These are phyloP conservation scores for Clonostachys rosea DNA, from an alignment of 2,329 filamentous ascomycete species.

Conservation along the genomic window DNA sequence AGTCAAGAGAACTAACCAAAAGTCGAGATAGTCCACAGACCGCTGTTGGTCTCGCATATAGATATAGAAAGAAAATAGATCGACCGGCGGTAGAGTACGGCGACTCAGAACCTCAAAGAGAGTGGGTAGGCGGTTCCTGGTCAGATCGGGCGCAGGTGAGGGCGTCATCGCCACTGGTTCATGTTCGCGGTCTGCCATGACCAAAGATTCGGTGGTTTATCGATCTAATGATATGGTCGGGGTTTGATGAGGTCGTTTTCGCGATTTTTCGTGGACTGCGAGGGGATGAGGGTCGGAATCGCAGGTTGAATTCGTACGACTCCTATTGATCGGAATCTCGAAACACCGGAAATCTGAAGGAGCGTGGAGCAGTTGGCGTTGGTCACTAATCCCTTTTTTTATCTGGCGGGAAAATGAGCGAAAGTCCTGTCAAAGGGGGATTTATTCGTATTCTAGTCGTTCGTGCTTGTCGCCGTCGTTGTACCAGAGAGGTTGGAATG, in stretches of 20 bases:
- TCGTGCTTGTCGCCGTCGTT: no score
- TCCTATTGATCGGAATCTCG: no score
- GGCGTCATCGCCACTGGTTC: constrained; percentile 25
- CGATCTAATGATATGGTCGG: not conserved
- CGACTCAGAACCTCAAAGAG: constrained; percentile 94
- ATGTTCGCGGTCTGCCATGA: constrained; percentile 12
- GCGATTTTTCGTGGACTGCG: no score
- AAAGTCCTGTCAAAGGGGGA: no score
- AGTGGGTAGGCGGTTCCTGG: constrained; percentile 83
- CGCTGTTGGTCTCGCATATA: constrained; percentile 99
- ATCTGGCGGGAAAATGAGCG: no score
- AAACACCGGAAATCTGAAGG: no score
- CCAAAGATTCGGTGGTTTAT: not conserved
- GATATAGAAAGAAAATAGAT: constrained; percentile 98
- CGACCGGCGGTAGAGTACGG: constrained; percentile 90
- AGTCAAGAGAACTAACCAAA: constrained; percentile 65
- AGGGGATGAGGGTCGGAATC: no score
- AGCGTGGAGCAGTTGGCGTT: no score
- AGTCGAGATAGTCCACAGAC: constrained; percentile 96
- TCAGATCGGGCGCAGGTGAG: constrained; percentile 53
- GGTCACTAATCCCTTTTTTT: no score
- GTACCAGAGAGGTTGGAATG: no score
- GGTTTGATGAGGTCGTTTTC: not conserved
- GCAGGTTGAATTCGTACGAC: no score
- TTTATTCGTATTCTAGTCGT: no score